These are phyloP conservation scores for Serendipita indica DNA, from an alignment of 768 basidiomycete species.

Conservation along the genomic window DNA sequence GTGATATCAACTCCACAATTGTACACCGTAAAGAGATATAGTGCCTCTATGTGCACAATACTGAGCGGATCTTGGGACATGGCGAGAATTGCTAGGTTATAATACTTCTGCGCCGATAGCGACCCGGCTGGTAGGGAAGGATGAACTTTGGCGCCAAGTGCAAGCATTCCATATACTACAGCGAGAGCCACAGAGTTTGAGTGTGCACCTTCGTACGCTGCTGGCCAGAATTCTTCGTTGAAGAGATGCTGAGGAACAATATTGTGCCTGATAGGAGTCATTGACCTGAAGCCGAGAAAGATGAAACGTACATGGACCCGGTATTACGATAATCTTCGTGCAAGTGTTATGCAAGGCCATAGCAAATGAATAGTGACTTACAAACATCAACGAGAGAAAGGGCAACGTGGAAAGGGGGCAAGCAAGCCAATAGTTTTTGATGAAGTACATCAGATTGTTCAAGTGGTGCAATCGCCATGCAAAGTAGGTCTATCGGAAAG, in stretches of 20 bases:
- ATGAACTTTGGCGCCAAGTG: background rate
- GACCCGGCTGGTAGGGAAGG: background rate
- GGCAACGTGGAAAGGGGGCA: background rate
- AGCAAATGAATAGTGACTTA: background rate
- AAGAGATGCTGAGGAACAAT: background rate
- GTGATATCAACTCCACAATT: background rate
- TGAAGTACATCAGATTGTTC: background rate
- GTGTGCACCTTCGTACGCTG: background rate
- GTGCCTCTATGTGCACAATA: background rate
- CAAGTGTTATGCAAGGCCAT: background rate
- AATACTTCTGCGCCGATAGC: background rate
- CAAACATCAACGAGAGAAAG: background rate
- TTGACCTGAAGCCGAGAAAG: background rate
- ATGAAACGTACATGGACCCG: background rate
- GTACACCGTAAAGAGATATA: background rate
- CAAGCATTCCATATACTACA: background rate
- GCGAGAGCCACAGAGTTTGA: background rate
- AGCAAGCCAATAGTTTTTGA: background rate
- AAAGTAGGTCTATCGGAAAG: background rate
- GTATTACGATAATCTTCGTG: background rate
- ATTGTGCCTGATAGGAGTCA: background rate
- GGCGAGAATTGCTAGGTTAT: background rate
- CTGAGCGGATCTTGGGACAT: constrained; percentile 2
- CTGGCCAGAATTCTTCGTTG: constrained; percentile 6
- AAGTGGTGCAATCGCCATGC: background rate